Base-by-base conservation (phyloP, 2,329 filamentous ascomycete genomes). In the Lachnellula hyalina region DNA sequence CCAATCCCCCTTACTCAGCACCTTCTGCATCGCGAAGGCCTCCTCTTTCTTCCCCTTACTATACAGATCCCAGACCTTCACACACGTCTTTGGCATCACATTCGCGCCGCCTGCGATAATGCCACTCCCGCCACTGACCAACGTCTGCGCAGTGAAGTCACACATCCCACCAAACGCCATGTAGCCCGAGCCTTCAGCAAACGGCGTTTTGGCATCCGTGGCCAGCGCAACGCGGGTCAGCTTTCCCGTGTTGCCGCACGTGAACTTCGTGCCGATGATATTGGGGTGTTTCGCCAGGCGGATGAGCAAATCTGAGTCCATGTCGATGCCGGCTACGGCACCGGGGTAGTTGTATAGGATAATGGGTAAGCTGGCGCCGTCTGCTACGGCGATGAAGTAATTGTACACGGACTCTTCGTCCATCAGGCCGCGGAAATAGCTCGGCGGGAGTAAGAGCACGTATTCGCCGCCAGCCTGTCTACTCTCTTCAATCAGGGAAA, bases 301-400 rank as follows among this genome's bases (percentile, higher is more conserved):
- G 74, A 94, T 90, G 66, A 96, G 81, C 56, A 93, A 79, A 70
- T 96, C 90, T 55, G 87, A 92, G 77, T 94, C 89, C 82, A 96
- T 87, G 71, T 96, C 90, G 67, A 95, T 87, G 49, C 90, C 90
- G 5, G 89, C 81, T 5, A 94, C 90, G 49, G 89, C 90, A 50
- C 89, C 90, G 0, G 90, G 90, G 75, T 94, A 96, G 77, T 95
- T 96, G 81, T 96, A 96, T 47, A 96, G 76, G 61, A 95, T 81
- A 52, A 96, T 71, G n/a, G 89, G 89, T 8, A 94, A 74, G 5
- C 89, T 86, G 49, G 85, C 89, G 40, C 72, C 78, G 70, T 93
- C 87, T 47, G 90, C 90, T 5, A 96, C 88, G 49, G 61, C 55
- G 34, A 63, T 65, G 72, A 75, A 89, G 63, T 86, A 91, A 70